Conservation (phyloP, 768 basidiomycete genomes). For the Paxillus ammoniavirescens region DNA sequence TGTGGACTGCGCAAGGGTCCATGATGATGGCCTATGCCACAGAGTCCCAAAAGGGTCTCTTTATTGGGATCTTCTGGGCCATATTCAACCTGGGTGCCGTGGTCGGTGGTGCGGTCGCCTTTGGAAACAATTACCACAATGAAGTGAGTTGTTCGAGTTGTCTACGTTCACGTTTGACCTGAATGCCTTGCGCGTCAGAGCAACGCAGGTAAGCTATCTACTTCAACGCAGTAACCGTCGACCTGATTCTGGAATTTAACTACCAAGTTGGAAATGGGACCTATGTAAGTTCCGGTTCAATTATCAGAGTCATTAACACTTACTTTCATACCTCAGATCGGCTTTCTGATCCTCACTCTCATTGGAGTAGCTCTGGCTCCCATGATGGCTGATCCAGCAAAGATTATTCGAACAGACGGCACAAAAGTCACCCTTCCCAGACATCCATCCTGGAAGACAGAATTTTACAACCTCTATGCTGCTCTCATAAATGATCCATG, state of each 20-base stretch:
- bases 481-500: conserved; percentile 68
- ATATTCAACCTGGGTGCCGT: conserved; percentile 84
- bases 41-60: conserved; percentile 72
- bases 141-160: conserved; percentile 37
- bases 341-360: conserved; percentile 68
- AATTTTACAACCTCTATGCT: conserved; percentile 67
- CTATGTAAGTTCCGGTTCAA: conserved; percentile 49
- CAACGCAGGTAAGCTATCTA: conserved; percentile 24
- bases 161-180: not conserved
- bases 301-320: not conserved
- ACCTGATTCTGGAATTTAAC: not conserved
- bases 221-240: not conserved
- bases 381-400: conserved; percentile 68
- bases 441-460: conserved; percentile 77
- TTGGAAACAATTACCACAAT: conserved; percentile 69
- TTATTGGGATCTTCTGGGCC: conserved; percentile 79
- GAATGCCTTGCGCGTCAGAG: conserved; percentile 17
- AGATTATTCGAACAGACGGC: conserved; percentile 75
- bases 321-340: conserved; percentile 49
- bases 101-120: conserved; percentile 71
- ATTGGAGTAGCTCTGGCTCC: conserved; percentile 67
- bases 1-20: conserved; percentile 87
- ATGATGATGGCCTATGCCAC: conserved; percentile 84
- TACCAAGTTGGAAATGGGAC: conserved; percentile 64
- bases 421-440: conserved; percentile 59